phyloP scores from a whole-genome alignment of 495 filamentous ascomycete genomes.

The Hyphodiscus hymeniophilus region DNA sequence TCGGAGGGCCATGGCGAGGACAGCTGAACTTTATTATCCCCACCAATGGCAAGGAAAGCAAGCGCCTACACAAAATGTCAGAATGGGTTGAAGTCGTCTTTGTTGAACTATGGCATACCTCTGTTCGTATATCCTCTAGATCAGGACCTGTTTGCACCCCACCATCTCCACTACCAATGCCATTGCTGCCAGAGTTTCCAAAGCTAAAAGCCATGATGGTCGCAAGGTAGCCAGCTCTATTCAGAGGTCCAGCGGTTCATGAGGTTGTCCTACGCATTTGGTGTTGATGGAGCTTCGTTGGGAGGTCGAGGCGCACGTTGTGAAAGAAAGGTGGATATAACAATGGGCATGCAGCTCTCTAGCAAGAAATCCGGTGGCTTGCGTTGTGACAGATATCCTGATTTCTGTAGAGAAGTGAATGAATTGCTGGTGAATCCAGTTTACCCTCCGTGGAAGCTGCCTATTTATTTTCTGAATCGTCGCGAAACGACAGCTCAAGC shows the following conservation, averaged over 20 bases:
- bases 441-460: too few species aligned
- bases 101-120: slow-evolving; percentile 26
- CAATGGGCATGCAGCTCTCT: too few species aligned
- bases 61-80: slow-evolving; percentile 47
- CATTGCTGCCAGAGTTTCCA: slow-evolving; percentile 17
- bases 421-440: too few species aligned
- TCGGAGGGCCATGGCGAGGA: slow-evolving; percentile 70
- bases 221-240: slow-evolving; percentile 18
- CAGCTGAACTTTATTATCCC: slow-evolving; percentile 73
- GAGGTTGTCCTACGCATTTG: slow-evolving; percentile 13
- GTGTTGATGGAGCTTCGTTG: not conserved
- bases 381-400: too few species aligned
- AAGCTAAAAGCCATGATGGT: slow-evolving; percentile 58
- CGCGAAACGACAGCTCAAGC: too few species aligned
- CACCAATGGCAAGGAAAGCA: slow-evolving; percentile 70
- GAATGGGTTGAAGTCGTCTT: slow-evolving; percentile 5
- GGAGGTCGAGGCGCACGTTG: too few species aligned
- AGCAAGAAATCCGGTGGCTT: too few species aligned
- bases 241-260: slow-evolving; percentile 22
- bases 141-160: slow-evolving; percentile 42
- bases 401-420: too few species aligned
- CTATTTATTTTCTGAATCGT: too few species aligned
- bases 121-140: slow-evolving; percentile 52
- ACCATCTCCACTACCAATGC: slow-evolving; percentile 4
- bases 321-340: too few species aligned